These are phyloP conservation scores for Corchorus olitorius DNA, from an alignment of 345 rosid species.

Conservation along the genomic window DNA sequence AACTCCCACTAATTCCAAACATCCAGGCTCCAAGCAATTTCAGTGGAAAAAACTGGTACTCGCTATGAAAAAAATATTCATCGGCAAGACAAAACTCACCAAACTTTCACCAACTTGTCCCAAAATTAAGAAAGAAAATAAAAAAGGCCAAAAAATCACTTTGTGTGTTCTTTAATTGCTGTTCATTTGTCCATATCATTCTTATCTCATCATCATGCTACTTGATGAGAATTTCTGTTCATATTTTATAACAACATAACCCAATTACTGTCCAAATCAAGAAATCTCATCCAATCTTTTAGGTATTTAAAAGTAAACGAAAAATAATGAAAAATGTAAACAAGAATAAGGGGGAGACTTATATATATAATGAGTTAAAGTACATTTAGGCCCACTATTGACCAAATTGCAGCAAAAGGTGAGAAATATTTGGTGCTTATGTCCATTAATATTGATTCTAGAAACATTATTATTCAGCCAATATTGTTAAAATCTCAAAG, in stretches of 20 bases:
- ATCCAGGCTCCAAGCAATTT: not conserved
- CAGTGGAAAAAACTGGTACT: not conserved
- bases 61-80: not conserved
- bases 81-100: not conserved
- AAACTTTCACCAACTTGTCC: not conserved
- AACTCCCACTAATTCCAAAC: not conserved
- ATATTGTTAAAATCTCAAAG: too few species aligned
- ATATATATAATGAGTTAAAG: not conserved
- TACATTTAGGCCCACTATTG: not conserved
- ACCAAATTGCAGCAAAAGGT: not conserved
- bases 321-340: not conserved
- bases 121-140: not conserved
- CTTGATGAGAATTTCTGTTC: not conserved
- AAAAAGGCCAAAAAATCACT: not conserved
- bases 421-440: not conserved
- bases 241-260: not conserved
- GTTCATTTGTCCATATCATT: not conserved
- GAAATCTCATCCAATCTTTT: not conserved
- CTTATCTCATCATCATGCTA: not conserved
- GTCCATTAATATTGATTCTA: not conserved
- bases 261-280: not conserved
- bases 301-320: not conserved
- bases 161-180: not conserved
- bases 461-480: too few species aligned
- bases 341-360: not conserved